Evolutionary conservation across 2,329 filamentous ascomycete genomes (phyloP), one percentile per base, ranked within the genome.

Genomic region (Epichloe uncinata): DNA sequence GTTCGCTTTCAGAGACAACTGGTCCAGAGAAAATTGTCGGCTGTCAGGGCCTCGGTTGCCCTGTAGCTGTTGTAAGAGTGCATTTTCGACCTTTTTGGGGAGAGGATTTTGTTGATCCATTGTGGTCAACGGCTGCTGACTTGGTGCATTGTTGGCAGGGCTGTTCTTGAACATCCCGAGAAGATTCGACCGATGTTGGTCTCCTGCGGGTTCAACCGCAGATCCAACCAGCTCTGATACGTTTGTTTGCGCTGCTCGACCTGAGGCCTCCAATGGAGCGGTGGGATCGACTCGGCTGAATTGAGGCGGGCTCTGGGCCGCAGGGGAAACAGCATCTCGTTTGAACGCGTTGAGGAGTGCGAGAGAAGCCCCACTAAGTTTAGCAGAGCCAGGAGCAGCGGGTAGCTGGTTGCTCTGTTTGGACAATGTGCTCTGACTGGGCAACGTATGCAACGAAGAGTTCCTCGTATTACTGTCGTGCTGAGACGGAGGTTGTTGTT

Each of bases 131-230:
- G 26, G 37, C 22, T 34, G 6, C n/a, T 18, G 46, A 11, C 22
- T 50, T 50, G 20, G 41, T 43, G 43, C 49, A 11, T 37, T 20
- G 38, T 30, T 20, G 15, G 50, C 3, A 4, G 52, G 52, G 54
- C 61, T 55, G 54, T 71, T 71, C 53, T 75, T 78, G 62, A 81
- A 78, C 66, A 79, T 76, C 20, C 68, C 72, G 13, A 79, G 63
- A 18, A 79, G 63, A 7, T 72, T 66, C 16, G 68, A 71, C 20
- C 73, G 71, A 54, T 79, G 75, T 43, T 61, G 56, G 30, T 60
- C 59, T 5, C 51, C 53, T 4, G 54, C 52, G 1, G 55, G 52
- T 22, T 53, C 54, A 20, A 62, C 56, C 42, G 54, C 58, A 6
- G 60, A 58, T 16, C 59, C 62, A 37, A 55, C 55, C n/a, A 61